These are phyloP conservation scores for Talaromyces sp. DNA, from an alignment of 2,329 filamentous ascomycete species.

Conservation along the genomic window DNA sequence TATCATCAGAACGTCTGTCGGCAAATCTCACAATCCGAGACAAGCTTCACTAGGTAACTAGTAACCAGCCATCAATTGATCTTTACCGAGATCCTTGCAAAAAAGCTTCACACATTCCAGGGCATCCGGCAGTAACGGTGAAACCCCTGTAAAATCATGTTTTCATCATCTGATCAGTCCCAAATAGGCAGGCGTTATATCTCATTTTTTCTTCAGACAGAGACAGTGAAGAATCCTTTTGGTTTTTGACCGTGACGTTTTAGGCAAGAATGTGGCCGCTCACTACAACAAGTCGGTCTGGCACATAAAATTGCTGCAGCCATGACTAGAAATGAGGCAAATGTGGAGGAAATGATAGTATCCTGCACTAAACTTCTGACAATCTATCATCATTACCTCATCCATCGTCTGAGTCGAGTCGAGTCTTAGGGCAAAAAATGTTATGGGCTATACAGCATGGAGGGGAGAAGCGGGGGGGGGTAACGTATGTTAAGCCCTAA, in stretches of 20 bases:
- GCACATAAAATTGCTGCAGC: not conserved
- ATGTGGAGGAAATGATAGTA: not conserved
- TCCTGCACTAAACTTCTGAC: not conserved
- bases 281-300: not conserved
- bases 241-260: not conserved
- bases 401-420: not conserved
- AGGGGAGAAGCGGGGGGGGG: not conserved
- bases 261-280: not conserved
- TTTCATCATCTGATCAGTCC: not conserved
- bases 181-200: not conserved
- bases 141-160: not conserved
- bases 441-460: not conserved
- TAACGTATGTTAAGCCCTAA: not conserved
- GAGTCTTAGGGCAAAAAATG: not conserved
- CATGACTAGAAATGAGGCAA: not conserved
- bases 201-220: not conserved
- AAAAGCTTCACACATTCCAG: not conserved
- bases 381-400: not conserved
- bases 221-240: not conserved
- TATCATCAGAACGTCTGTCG: not conserved
- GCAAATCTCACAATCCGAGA: not conserved
- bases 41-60: not conserved
- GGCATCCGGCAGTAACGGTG: not conserved
- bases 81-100: not conserved
- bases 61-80: not conserved